Evolutionary conservation across 1,139 yeast species (phyloP), one percentile per base, ranked within the genome.

Genomic region (Yamadazyma aaseri): DNA sequence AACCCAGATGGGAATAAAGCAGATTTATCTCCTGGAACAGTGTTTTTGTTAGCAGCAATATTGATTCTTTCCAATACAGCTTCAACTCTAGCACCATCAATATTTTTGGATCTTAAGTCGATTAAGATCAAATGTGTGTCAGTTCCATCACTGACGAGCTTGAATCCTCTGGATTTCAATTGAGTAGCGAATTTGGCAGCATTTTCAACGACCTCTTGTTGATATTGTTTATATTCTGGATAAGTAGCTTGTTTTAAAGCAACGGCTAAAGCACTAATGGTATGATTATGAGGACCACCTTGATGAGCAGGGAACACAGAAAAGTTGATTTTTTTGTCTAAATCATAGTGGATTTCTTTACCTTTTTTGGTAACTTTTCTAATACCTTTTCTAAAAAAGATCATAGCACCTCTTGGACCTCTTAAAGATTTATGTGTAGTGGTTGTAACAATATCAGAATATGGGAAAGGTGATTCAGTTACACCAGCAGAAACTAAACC

Each of bases 371-470:
- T 82, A 42, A 81, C 81, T 56, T 80, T 80, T 72, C 92, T 81
- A 41, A 86, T 75, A 49, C 97, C 97, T 61, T 84, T 84, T 76
- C 97, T 86, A 76, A 78, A 90, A 72, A 90, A 90, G 58, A 90
- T 90, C 96, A 90, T 89, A 35, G 97, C 96, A 59, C 97, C 97
- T 75, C 97, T 85, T 63, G 97, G 97, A 29, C 97, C 97, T 72
- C 97, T 84, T 56, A 90, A 78, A 20, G 96, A 87, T 71, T 90
- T 90, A 72, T 90, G 97, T 34, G 97, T 89, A 41, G 97, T 90
- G 49, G 97, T 90, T 48, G 97, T 90, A 58, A 90, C 97, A 47
- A 90, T 85, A 59, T 90, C 97, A 34, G 97, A 86, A 65, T 81
- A 82, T 58, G 87, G 92, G 73, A 90, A 90, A 42, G 97, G 97